Percentiles rank a stretch among this genome's conserved stretches.
Evolutionary conservation across 495 filamentous ascomycete genomes (phyloP).

Genomic region (Baudoinia panamericana): DNA sequence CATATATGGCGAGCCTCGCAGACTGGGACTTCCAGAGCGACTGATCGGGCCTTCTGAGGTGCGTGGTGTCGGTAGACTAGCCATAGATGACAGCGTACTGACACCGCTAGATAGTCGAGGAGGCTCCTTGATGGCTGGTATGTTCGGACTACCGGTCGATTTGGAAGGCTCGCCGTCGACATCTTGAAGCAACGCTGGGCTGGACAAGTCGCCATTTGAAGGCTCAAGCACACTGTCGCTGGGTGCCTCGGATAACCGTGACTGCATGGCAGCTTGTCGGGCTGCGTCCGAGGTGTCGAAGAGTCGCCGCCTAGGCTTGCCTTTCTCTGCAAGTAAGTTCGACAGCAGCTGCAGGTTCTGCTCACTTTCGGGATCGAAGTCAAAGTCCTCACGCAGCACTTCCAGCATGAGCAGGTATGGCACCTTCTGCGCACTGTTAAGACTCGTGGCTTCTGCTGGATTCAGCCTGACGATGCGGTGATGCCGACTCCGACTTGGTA

Average conservation of each 20-base stretch:
- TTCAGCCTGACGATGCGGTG: constrained; percentile 65
- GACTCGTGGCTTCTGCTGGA: constrained; percentile 61
- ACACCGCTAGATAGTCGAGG: constrained; percentile 37
- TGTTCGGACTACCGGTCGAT: constrained; percentile 9
- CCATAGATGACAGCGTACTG: constrained; percentile 37
- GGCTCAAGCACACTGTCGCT: constrained; percentile 69
- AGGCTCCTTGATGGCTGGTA: constrained; percentile 12
- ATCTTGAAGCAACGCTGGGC: constrained; percentile 48
- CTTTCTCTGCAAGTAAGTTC: constrained; percentile 49
- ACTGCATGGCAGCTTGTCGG: constrained; percentile 27
- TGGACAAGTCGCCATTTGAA: constrained; percentile 54
- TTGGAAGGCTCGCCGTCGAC: constrained; percentile 28
- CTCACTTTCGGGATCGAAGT: constrained; percentile 53
- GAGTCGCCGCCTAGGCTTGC: constrained; percentile 42
- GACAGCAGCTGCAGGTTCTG: constrained; percentile 50
- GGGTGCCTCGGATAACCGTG: constrained; percentile 30
- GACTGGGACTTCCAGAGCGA: constrained; percentile 46
- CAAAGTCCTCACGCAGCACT: constrained; percentile 59
- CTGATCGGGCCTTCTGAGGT: constrained; percentile 45
- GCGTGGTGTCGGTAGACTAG: constrained; percentile 43
- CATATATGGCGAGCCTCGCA: constrained; percentile 21
- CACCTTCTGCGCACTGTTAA: constrained; percentile 69
- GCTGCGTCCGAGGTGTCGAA: constrained; percentile 53
- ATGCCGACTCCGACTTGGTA: constrained; percentile 50
- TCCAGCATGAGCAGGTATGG: constrained; percentile 68